Conservation (phyloP, 306 rosid genomes). For the Vicia sativa region DNA sequence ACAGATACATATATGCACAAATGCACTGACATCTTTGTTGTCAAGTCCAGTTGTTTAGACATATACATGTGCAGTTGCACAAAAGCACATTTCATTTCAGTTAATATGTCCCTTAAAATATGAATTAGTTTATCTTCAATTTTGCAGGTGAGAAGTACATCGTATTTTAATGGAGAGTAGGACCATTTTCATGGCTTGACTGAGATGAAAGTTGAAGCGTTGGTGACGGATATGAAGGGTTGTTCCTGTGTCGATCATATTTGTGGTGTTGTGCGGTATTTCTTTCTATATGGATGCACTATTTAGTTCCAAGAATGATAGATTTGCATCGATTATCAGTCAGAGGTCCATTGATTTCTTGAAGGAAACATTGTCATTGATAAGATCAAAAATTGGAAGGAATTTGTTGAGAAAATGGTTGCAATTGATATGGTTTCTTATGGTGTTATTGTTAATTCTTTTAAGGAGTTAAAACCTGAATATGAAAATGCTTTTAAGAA, state of each 20-base stretch:
- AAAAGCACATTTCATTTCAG: no score
- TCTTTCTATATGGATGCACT: slow-evolving; percentile 92
- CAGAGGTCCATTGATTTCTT: slow-evolving; percentile 46
- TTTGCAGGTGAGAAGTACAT: no score
- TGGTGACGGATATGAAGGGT: slow-evolving; percentile 63
- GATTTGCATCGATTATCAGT: slow-evolving; percentile 36
- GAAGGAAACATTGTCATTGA: no score
- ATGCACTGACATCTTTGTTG: no score
- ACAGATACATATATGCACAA: no score
- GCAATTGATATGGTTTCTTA: slow-evolving; percentile 50
- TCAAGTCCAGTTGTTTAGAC: no score
- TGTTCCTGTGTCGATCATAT: slow-evolving; percentile 59
- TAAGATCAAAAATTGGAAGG: slow-evolving; percentile 30
- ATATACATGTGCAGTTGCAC: no score
- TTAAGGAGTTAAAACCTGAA: slow-evolving; percentile 56
- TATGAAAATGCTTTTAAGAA: slow-evolving; percentile 47
- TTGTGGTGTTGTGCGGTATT: slow-evolving; percentile 72
- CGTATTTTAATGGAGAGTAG: no score
- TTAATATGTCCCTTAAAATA: no score
- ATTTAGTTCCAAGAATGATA: slow-evolving; percentile 67
- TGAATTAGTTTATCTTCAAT: no score
- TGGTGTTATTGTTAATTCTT: slow-evolving; percentile 58
- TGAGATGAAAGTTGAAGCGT: no score
- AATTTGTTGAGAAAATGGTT: slow-evolving; percentile 32
- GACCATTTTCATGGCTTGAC: no score